phyloP scores from a whole-genome alignment of 2,329 filamentous ascomycete species.

The Trichoderma sp. region DNA sequence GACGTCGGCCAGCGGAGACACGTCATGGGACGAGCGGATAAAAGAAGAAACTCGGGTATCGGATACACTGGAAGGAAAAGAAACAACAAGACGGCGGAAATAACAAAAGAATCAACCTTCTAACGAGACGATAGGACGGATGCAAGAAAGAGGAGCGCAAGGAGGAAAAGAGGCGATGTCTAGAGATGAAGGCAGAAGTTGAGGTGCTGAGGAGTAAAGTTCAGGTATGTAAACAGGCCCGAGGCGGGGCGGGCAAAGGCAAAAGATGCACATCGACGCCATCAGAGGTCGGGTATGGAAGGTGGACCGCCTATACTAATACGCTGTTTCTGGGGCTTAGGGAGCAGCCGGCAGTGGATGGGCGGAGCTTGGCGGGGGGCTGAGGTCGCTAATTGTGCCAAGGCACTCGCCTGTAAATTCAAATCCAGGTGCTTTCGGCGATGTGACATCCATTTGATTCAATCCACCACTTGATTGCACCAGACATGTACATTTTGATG shows the following conservation, averaged over 20 bases:
- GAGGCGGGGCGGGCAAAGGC: constrained; percentile 1
- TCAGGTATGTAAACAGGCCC: not conserved
- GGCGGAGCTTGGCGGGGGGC: constrained; percentile 4
- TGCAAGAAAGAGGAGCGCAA: not conserved
- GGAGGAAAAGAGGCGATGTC: constrained; percentile 3
- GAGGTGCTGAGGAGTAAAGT: not conserved
- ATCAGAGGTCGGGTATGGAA: not conserved
- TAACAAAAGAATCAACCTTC: constrained; percentile 3
- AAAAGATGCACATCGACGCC: not conserved
- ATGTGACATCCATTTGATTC: not conserved
- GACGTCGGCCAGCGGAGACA: constrained; percentile 19
- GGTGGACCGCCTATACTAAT: not conserved
- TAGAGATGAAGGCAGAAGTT: not conserved
- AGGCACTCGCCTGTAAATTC: constrained; percentile 9
- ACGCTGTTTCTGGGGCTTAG: not conserved
- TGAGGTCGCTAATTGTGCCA: constrained; percentile 14
- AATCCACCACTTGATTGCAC: not conserved
- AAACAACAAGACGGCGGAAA: not conserved
- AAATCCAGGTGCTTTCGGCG: not conserved
- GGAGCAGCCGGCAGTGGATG: not conserved
- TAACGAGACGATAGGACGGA: constrained; percentile 10
- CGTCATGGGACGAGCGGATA: constrained; percentile 18
- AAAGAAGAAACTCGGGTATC: not conserved
- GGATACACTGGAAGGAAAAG: not conserved
- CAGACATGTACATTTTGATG: not conserved